Percentiles rank a stretch among this genome's conserved stretches.
These are phyloP conservation scores for Xylariales sp. DNA, from an alignment of 2,329 filamentous ascomycete genomes.

Conservation along the genomic window DNA sequence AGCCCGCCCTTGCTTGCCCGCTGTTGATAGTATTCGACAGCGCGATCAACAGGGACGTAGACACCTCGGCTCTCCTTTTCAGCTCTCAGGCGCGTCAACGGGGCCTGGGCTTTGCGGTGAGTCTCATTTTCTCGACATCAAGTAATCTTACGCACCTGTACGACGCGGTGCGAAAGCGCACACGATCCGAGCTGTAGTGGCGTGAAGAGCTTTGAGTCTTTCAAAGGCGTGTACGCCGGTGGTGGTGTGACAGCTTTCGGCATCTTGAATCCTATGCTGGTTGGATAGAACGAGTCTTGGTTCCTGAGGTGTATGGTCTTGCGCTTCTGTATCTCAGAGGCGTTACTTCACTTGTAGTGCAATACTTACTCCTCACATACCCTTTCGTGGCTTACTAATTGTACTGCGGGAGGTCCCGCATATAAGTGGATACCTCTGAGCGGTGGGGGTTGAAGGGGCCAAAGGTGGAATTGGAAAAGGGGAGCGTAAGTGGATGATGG, in stretches of 20 bases:
- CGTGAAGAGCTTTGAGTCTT: slow-evolving; percentile 27
- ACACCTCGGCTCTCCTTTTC: slow-evolving; percentile 28
- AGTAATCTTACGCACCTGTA: slow-evolving; percentile 23
- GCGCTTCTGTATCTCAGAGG: too few species aligned
- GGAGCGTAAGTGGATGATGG: too few species aligned
- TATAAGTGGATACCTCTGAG: too few species aligned
- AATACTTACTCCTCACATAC: too few species aligned
- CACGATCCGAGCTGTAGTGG: slow-evolving; percentile 29
- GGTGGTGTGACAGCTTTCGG: slow-evolving; percentile 3
- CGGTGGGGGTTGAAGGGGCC: too few species aligned
- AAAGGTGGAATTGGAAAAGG: too few species aligned
- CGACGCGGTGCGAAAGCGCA: slow-evolving; percentile 30
- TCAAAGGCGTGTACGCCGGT: slow-evolving; percentile 13
- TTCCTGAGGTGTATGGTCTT: too few species aligned
- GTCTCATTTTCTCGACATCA: not conserved
- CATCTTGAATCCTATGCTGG: too few species aligned
- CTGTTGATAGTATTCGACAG: slow-evolving; percentile 20
- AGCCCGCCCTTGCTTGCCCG: slow-evolving; percentile 28
- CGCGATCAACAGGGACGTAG: slow-evolving; percentile 27
- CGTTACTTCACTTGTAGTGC: too few species aligned
- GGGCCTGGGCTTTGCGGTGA: slow-evolving; percentile 14
- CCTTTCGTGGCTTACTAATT: too few species aligned
- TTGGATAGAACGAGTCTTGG: too few species aligned
- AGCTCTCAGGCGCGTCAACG: slow-evolving; percentile 26
- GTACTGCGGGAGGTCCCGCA: too few species aligned